Evolutionary conservation across 1,284 basidiomycete species (phyloP), one percentile per base, ranked within the genome.

Genomic region (Malassezia globosa): DNA sequence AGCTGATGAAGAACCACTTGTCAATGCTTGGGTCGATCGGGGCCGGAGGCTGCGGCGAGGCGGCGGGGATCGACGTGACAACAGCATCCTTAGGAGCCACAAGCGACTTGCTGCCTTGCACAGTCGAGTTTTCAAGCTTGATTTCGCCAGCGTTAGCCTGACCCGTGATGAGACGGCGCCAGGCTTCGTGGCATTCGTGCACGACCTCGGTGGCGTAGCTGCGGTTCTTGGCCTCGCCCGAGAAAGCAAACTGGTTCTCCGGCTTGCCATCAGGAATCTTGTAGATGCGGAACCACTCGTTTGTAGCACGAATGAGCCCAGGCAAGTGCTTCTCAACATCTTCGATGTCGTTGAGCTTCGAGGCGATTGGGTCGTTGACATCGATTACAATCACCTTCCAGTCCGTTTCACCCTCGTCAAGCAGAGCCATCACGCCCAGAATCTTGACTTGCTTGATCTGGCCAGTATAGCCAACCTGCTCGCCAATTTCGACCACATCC

Each of bases 371-470:
- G 74, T 97, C 94, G 69, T 84, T 82, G 65, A 96, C 81, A 73
- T 97, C 94, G 61, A 97, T 88, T 72, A 94, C 94, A 27, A 66
- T 63, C 22, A 64, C 56, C 60, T 64, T 66, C 63, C 65, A 63
- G 52, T 60, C 64, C 35, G 68, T 69, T 57, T 71, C 66, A 39
- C 66, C 68, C 54, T 69, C 66, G 56, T 71, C 68, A 45, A 71
- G 61, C 51, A 99, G 80, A 46, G 94, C 94, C 92, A 97, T 97
- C 79, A 97, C 94, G 63, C 94, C 94, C 72, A 99, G 87, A 58
- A 97, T 87, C 79, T 99, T 99, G 81, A 99, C 94, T 76, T 97
- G 94, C 79, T 99, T 99, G 75, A 99, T 81, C 76, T 97, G 92
- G 56, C 94, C 94, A 57, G 84, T 82, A 76, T 92, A 89, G 60